These are phyloP conservation scores for Candida patagonica DNA, from an alignment of 805 yeast genomes.

Conservation along the genomic window DNA sequence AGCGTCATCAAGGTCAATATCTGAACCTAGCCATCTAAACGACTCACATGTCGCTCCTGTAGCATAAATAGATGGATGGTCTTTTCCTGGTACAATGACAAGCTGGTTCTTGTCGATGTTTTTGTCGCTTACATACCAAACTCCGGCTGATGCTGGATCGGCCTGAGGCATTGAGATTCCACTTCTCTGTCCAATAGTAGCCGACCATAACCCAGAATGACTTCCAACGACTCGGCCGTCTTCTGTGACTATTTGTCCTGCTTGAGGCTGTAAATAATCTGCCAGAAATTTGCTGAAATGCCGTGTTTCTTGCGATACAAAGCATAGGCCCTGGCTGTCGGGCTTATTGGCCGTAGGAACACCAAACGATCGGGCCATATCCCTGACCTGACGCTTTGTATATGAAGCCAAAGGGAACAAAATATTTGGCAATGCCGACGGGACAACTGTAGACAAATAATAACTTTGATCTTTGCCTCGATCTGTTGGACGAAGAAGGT, in stretches of 20 bases:
- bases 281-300: conserved; percentile 62
- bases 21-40: conserved; percentile 42
- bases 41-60: conserved; percentile 34
- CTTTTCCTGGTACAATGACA: conserved; percentile 64
- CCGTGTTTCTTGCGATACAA: conserved; percentile 59
- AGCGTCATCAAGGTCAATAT: conserved; percentile 11
- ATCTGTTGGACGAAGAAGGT: conserved; percentile 50
- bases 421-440: conserved; percentile 37
- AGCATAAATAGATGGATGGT: conserved; percentile 47
- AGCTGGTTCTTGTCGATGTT: conserved; percentile 55
- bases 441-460: conserved; percentile 62
- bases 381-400: conserved; percentile 64
- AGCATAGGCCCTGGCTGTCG: conserved; percentile 92
- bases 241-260: conserved; percentile 73
- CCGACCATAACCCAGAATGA: conserved; percentile 87
- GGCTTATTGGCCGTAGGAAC: conserved; percentile 61
- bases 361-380: conserved; percentile 45
- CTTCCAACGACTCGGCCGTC: conserved; percentile 69
- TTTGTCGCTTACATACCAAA: conserved; percentile 83
- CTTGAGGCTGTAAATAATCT: conserved; percentile 62
- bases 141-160: conserved; percentile 60
- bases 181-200: conserved; percentile 86
- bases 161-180: conserved; percentile 86
- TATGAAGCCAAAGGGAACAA: conserved; percentile 77
- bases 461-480: conserved; percentile 80